phyloP scores from a whole-genome alignment of 164 flowering plant genomes.

The Tetracentron sinense region DNA sequence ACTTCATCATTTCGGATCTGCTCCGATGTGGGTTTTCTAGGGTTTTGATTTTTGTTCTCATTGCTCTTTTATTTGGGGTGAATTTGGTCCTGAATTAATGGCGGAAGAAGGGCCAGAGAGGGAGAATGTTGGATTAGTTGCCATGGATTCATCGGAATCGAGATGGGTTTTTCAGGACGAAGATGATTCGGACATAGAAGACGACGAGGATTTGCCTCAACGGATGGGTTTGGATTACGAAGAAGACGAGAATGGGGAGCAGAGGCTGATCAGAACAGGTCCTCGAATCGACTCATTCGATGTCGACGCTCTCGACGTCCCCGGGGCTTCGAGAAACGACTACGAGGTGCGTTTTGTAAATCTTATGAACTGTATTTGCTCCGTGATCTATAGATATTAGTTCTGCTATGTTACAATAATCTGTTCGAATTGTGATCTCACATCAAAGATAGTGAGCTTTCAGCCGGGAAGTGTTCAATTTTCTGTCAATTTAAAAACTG shows the following conservation, averaged over 20 bases:
- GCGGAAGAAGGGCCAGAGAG: constrained; percentile 48
- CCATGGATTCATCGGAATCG: constrained; percentile 69
- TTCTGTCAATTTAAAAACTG: too few species aligned
- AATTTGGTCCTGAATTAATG: constrained; percentile 30
- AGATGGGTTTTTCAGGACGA: constrained; percentile 91
- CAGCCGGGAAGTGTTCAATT: too few species aligned
- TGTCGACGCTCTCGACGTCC: constrained; percentile 91
- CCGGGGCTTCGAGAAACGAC: constrained; percentile 67
- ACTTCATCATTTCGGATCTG: background rate
- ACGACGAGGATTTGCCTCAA: constrained; percentile 24
- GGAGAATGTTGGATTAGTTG: constrained; percentile 32
- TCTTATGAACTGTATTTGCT: background rate
- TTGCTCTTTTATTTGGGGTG: too few species aligned
- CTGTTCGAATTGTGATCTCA: too few species aligned
- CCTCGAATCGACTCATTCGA: constrained; percentile 92
- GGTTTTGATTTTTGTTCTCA: constrained; percentile 13
- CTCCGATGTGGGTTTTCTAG: background rate
- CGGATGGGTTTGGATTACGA: constrained; percentile 44
- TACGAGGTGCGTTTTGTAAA: constrained; percentile 71
- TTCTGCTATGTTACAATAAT: too few species aligned
- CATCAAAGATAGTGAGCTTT: too few species aligned
- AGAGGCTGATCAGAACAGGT: constrained; percentile 81
- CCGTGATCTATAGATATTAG: too few species aligned
- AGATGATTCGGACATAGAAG: constrained; percentile 49
- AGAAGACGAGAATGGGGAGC: constrained; percentile 61